Evolutionary conservation across 495 filamentous ascomycete species (phyloP).

Genomic region (Penicillium crystallinum): DNA sequence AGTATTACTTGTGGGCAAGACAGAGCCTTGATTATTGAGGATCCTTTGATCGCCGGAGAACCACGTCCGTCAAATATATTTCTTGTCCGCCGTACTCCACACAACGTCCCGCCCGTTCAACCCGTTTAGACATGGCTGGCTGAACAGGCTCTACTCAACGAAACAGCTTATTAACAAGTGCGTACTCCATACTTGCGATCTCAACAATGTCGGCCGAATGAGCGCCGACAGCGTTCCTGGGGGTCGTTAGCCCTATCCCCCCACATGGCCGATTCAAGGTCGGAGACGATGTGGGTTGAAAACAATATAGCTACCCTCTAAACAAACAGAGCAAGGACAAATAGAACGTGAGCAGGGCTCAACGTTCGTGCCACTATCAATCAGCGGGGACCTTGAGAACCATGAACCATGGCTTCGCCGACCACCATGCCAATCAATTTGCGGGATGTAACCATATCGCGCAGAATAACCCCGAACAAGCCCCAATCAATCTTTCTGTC

Average conservation of each 20-base stretch:
- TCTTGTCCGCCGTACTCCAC: no score
- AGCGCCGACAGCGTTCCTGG: background rate
- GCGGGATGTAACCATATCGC: background rate
- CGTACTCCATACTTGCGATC: background rate
- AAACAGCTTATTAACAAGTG: background rate
- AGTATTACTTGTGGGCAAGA: background rate
- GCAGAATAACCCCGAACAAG: background rate
- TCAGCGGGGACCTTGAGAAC: slow-evolving; percentile 3
- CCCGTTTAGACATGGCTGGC: background rate
- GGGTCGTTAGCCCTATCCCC: background rate
- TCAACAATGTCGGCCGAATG: background rate
- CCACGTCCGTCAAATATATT: slow-evolving; percentile 2
- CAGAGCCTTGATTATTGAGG: background rate
- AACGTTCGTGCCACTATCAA: slow-evolving; percentile 1
- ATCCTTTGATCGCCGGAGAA: background rate
- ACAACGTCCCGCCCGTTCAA: no score
- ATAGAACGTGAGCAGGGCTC: background rate
- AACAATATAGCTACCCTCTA: background rate
- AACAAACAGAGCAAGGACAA: background rate
- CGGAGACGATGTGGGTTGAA: background rate
- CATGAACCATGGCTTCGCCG: slow-evolving; percentile 5
- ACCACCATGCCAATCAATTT: background rate
- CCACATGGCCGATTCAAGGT: background rate
- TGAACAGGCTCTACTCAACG: background rate
- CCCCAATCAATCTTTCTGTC: background rate